Percentiles rank a stretch among this genome's conserved stretches.
Evolutionary conservation across 1,139 yeast genomes (phyloP).

Genomic region (Geotrichum fermentans): DNA sequence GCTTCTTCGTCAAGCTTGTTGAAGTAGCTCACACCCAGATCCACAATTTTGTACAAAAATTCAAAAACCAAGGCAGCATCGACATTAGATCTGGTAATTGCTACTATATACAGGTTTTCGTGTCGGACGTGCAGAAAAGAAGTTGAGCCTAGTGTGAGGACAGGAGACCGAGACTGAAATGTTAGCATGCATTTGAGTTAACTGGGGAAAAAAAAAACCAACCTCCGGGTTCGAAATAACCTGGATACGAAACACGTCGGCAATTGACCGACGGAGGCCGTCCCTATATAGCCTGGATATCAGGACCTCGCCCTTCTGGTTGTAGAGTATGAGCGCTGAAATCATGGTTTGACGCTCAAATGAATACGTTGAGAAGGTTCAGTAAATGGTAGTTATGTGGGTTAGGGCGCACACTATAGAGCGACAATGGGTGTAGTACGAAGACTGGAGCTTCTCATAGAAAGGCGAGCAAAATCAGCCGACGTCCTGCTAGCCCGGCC

Average conservation of each 20-base stretch:
- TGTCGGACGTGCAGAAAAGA: constrained; percentile 77
- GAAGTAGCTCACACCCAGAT: constrained; percentile 38
- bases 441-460: too few species aligned
- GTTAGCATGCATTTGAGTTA: neutral
- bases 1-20: constrained; percentile 44
- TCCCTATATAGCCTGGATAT: constrained; percentile 70
- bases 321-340: constrained; percentile 71
- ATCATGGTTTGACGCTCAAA: too few species aligned
- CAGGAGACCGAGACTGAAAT: constrained; percentile 60
- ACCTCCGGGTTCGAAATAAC: constrained; percentile 62
- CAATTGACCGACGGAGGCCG: constrained; percentile 62
- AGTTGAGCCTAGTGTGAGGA: constrained; percentile 86
- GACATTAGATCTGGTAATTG: constrained; percentile 80
- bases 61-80: constrained; percentile 81
- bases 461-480: too few species aligned
- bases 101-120: constrained; percentile 73
- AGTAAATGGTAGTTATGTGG: too few species aligned
- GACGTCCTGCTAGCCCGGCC: too few species aligned
- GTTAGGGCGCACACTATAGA: too few species aligned
- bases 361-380: too few species aligned
- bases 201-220: constrained; percentile 14
- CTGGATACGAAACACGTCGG: constrained; percentile 90
- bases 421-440: too few species aligned
- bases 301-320: constrained; percentile 78
- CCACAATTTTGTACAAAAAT: constrained; percentile 60